Base-by-base conservation (phyloP, 108 stramenopile genomes). In the Cyclotella cryptica region DNA sequence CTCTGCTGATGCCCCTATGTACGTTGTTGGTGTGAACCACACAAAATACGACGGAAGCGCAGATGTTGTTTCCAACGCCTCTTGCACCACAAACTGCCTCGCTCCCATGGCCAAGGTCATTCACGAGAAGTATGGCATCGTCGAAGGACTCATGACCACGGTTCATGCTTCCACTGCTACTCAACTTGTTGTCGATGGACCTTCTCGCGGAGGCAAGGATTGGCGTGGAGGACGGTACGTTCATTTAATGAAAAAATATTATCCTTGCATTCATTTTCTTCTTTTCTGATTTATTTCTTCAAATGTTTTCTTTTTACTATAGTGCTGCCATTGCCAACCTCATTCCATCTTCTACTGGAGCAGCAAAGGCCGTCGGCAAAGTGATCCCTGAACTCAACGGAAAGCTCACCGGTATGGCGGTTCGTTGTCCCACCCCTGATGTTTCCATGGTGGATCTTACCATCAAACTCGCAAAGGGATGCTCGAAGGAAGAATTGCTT, bases 21-120 rank as follows among this genome's bases (percentile, higher is more conserved):
- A 93, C 71, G 99, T 99, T 42, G 95, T 98, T 89, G 99, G 99
- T 65, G 99, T 99, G 58, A 99, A 99, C 88, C 88, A 97, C 89
- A 81, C 60, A 43, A 69, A 77, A 10, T 98, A 97, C 85, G 77
- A 83, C 11, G 90, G 88, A 43, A 82, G 73, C 76, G 89, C 90
- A 67, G 78, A 82, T 69, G 90, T 99, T 67, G 86, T 98, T 39
- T 98, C 98, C 85, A 99, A 99, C 87, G 99, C 99, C 24, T 94
- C 92, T n/a, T 99, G 99, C 78, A 99, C 99, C 69, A 99, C 99
- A 81, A 99, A 99, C 92, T 99, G 99, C 85, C 92, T 99, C 45
- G 99, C 99, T 18, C 99, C 99, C 40, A 74, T 99, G 42, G 98
- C 97, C 79, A 99, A 99, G 93, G 97, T 99, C 28, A 84, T 99